A percentile compares a stretch with the other conserved stretches of the same genome.
These are phyloP conservation scores for Syncephalastrum racemosum DNA, from an alignment of 371 early-diverging fungal genomes.

Conservation along the genomic window DNA sequence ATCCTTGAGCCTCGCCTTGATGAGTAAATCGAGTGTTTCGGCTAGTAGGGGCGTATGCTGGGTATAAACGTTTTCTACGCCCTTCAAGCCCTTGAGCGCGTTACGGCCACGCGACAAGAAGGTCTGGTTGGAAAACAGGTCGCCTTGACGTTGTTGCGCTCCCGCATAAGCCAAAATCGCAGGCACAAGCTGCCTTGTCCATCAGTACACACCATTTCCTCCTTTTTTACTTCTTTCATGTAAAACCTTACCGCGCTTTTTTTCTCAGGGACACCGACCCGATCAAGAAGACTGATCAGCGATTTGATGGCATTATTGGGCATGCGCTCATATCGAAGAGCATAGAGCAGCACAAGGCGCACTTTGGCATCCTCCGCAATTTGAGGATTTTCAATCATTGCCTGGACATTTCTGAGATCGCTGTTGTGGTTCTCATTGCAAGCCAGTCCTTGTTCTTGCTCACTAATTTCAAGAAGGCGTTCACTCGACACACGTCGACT, in stretches of 20 bases:
- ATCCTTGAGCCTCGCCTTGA: constrained; percentile 82
- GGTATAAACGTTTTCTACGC: constrained; percentile 98
- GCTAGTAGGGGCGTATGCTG: constrained; percentile 89
- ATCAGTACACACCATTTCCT: not conserved
- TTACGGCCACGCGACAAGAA: constrained; percentile 80
- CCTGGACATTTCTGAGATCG: constrained; percentile 77
- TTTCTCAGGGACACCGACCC: constrained; percentile 67
- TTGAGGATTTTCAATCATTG: constrained; percentile 62
- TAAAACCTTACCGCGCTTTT: constrained; percentile 65
- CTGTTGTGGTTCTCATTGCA: constrained; percentile 79
- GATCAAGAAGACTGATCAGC: constrained; percentile 69
- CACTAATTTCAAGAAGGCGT: constrained; percentile 81
- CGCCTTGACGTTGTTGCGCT: constrained; percentile 81
- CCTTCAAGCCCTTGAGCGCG: constrained; percentile 87
- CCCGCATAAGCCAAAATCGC: constrained; percentile 81
- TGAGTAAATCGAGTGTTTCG: constrained; percentile 70
- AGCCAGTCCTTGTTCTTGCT: constrained; percentile 93
- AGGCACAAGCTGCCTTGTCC: constrained; percentile 56
- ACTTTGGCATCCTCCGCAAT: constrained; percentile 78
- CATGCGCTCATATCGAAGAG: constrained; percentile 86
- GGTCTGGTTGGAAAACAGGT: constrained; percentile 83
- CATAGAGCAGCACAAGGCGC: constrained; percentile 80
- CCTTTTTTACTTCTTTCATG: not conserved
- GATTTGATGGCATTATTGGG: constrained; percentile 66
- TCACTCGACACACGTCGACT: constrained; percentile 75